Base-by-base conservation (phyloP, 345 rosid species). In the Lepidium africanum region DNA sequence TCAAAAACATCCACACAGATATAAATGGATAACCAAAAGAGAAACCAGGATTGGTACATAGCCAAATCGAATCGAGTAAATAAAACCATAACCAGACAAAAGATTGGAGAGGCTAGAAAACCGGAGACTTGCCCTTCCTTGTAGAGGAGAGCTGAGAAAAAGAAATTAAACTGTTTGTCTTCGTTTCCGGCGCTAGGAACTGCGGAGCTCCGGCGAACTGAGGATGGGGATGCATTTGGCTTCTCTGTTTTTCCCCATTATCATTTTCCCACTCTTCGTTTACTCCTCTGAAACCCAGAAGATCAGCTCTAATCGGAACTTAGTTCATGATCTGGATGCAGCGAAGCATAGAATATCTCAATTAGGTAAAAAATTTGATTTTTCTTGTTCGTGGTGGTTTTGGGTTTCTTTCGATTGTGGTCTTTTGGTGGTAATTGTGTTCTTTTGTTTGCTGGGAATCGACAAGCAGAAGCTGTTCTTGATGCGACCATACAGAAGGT, bases 291-390 rank as follows among this genome's bases (percentile, higher is more conserved):
- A 67, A 52, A 39, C 37, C 65, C 73, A 75, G 30, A 48, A 27
- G 36, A 56, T 49, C 36, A 10, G 13, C 21, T 47, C 58, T 37
- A 53, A 42, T 38, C 67, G 42, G 13, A 57, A 57, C 16, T 41
- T 83, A 58, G 48, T 71, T 63, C 40, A 42, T 52, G 86, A 83
- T 69, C 65, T 81, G 75, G 77, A 71, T 10, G 78, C 81, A 2
- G 77, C 87, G 63, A 84, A 77, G 78, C 80, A 85, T 62, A 70
- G 69, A 54, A 58, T 88, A 57, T 72, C 89, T 57, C 80, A 77
- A 64, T 73, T 86, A 27, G 96, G 96, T 85, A 65, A 61, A 21
- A 1, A 43, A 3, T 13, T 7, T 19, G 0, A 5, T 5, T 33
- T 14, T 16, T 53, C 0, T 13, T 39, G 37, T 68, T 30, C 2